These are phyloP conservation scores for Claviceps purpurea DNA, from an alignment of 2,329 filamentous ascomycete genomes.

Conservation along the genomic window DNA sequence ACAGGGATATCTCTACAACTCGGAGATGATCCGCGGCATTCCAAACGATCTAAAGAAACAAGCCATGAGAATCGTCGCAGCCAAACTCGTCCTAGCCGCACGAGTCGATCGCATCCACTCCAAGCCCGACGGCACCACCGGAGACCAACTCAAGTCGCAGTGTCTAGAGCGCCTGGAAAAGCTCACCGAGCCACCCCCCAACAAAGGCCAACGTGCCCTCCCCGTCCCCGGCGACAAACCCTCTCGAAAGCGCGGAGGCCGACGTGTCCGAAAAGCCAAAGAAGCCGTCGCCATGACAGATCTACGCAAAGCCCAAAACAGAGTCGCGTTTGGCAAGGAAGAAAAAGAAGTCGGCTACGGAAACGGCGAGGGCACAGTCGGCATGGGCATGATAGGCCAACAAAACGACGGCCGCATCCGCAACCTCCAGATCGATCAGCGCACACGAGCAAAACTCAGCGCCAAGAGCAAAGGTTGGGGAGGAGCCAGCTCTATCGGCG, in stretches of 20 bases:
- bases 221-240: conserved; percentile 94
- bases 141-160: conserved; percentile 67
- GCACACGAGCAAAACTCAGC: conserved; percentile 82
- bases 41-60: conserved; percentile 81
- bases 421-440: conserved; percentile 77
- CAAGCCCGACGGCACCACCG: conserved; percentile 67
- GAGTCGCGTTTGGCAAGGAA: conserved; percentile 90
- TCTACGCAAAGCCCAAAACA: conserved; percentile 87
- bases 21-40: conserved; percentile 74
- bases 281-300: conserved; percentile 96
- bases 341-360: conserved; percentile 90
- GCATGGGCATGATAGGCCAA: conserved; percentile 90
- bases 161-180: conserved; percentile 84
- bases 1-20: conserved; percentile 88
- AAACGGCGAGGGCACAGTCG: conserved; percentile 68
- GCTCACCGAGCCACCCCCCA: conserved; percentile 78
- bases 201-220: conserved; percentile 74
- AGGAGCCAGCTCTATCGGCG: conserved; percentile 48
- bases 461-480: conserved; percentile 97
- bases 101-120: conserved; percentile 79
- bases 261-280: conserved; percentile 85
- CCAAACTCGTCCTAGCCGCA: conserved; percentile 86
- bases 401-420: conserved; percentile 81
- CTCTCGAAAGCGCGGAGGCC: conserved; percentile 78
- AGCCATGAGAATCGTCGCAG: conserved; percentile 87